phyloP scores from a whole-genome alignment of 805 yeast species.

The Candida michaelii region DNA sequence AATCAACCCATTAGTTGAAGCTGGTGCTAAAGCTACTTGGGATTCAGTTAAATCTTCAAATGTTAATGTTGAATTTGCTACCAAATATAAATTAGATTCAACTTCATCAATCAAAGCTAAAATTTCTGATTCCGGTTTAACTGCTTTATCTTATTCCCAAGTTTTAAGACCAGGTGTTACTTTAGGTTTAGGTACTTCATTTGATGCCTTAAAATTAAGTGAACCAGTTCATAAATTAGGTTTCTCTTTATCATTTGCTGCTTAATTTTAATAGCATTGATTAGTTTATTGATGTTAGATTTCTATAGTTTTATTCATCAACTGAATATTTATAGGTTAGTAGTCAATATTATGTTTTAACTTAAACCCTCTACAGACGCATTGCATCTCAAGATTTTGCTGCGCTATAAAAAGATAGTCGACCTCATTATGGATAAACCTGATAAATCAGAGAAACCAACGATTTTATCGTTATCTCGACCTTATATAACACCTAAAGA shows the following conservation, averaged over 20 bases:
- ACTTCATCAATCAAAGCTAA: conserved; percentile 93
- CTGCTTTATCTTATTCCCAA: conserved; percentile 93
- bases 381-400: neutral
- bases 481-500: conserved; percentile 62
- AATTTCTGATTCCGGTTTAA: conserved; percentile 93
- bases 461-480: conserved; percentile 47
- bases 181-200: conserved; percentile 94
- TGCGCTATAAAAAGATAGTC: neutral
- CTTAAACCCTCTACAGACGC: neutral
- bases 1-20: conserved; percentile 88
- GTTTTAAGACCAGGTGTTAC: conserved; percentile 94
- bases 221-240: conserved; percentile 99
- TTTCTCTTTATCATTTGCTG: conserved; percentile 88
- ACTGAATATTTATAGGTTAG: conserved; percentile 8
- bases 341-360: conserved; percentile 6
- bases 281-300: conserved; percentile 3
- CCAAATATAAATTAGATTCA: conserved; percentile 88
- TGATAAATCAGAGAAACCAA: conserved; percentile 17
- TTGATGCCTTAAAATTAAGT: conserved; percentile 91
- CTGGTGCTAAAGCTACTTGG: conserved; percentile 97
- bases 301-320: conserved; percentile 5
- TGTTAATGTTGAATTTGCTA: conserved; percentile 92
- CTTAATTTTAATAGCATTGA: conserved; percentile 42
- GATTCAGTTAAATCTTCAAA: conserved; percentile 79
- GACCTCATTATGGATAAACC: conserved; percentile 15